Base-by-base conservation (phyloP, 208 protist genomes). In the Jaenimonas drosophilae region DNA sequence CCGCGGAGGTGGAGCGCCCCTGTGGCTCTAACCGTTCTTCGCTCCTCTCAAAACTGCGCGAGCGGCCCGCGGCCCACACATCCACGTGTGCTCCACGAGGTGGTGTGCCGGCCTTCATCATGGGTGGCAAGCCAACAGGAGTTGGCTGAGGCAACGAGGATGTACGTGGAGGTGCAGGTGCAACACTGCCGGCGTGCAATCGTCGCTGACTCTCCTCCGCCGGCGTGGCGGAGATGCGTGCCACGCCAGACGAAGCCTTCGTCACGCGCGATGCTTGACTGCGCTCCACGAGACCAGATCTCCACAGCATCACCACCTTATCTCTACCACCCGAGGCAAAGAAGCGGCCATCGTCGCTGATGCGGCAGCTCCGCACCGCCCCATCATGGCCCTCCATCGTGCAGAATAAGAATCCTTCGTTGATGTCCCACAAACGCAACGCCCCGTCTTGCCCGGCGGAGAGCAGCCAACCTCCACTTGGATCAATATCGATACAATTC, bases 351-450 rank as follows among this genome's bases (percentile, higher is more conserved):
- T 76, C 57, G 26, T 70, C 51, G 14, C 71, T 68, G 54, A 88
- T 83, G 41, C 54, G 37, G 31, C 60, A 61, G 0, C 65, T 62
- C 49, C 64, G 54, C 31, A 94, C 82, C 23, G 69, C 51, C 0
- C 86, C 79, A 6, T 63, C 63, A 64, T 96, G 90, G 3, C 63
- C 90, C 56, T 77, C 58, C 19, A 96, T 32, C 6, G 85, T 88
- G 59, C 81, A 91, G 61, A 89, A 89, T 14, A 94, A 47, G 32
- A 72, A 72, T 2, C 81, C 87, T 43, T 94, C 79, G 25, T 65
- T 62, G 9, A 82, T 56, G 46, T 95, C 86, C 85, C 87, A 96
- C 36, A 96, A 37, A 52, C 88, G 88, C 38, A 67, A 75, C 14
- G 61, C 59, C 14, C 71, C 73, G 60, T 96, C 90, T 12, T 76